A percentile compares a stretch with the other conserved stretches of the same genome.
These are phyloP conservation scores for Spinacia oleracea DNA, from an alignment of 179 eudicot species.

Conservation along the genomic window DNA sequence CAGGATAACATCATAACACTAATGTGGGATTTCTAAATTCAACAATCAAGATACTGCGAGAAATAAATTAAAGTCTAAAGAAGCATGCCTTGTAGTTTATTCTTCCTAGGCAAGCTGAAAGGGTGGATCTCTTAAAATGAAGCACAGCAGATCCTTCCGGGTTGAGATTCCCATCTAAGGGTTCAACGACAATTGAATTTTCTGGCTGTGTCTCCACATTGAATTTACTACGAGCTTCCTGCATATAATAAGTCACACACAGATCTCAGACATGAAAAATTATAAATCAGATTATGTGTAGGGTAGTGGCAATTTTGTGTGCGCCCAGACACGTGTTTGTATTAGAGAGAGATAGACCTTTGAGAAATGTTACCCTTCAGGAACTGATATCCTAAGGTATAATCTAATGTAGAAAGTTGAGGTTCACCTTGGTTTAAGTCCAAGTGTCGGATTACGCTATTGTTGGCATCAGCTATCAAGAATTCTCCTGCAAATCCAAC, in stretches of 20 bases:
- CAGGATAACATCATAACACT: background rate
- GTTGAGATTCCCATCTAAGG: constrained; percentile 72
- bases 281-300: background rate
- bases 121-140: constrained; percentile 61
- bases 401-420: constrained; percentile 66
- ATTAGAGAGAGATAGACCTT: constrained; percentile 60
- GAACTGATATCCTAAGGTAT: constrained; percentile 61
- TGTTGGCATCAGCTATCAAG: constrained; percentile 86
- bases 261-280: constrained; percentile 2
- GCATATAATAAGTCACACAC: constrained; percentile 24
- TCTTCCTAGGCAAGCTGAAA: constrained; percentile 62
- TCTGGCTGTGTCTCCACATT: constrained; percentile 73
- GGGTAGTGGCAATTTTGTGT: background rate
- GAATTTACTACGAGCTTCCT: constrained; percentile 96
- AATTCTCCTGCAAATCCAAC: constrained; percentile 59
- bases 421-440: constrained; percentile 58
- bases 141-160: constrained; percentile 72
- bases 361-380: constrained; percentile 94
- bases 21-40: background rate
- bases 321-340: background rate
- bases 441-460: constrained; percentile 71
- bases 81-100: constrained; percentile 79
- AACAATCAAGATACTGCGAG: background rate
- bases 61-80: background rate
- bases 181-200: constrained; percentile 59